Base-by-base conservation (phyloP, 345 rosid species). In the Rhizophora apiculata region DNA sequence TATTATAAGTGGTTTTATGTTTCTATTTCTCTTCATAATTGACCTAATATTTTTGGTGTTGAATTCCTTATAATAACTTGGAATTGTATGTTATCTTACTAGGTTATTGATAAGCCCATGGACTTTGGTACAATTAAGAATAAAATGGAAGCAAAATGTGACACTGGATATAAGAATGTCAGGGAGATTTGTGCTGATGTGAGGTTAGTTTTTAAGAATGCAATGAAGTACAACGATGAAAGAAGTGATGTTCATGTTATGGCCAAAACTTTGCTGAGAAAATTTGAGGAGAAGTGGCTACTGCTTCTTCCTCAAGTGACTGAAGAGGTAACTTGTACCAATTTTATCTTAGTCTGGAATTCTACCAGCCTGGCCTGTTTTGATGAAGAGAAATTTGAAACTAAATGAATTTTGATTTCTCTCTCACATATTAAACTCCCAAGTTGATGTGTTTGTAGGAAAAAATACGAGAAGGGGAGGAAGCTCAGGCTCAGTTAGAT, bases 21-120 rank as follows among this genome's bases (percentile, higher is more conserved):
- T 2, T 56, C 60, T 11, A 3, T 13, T 3, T 56, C 16, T 5
- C 24, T 56, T 22, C 4, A 6, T 27, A 24, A 22, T 55, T 24
- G 6, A 22, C 29, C 30, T 21, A 27, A 13, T 27, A 55, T 22
- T 22, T 55, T 55, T 55, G 16, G 60, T 56, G 29, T 56, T 22
- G 30, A 22, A 24, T 56, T 56, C 16, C 60, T 56, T 56, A 11
- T 24, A 56, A 22, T 21, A 56, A 13, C 49, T 43, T 56, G 26
- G 60, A 22, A 21, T 56, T 27, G 26, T 56, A 15, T 56, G 30
- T 18, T 24, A 9, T 24, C 60, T 56, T 10, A 6, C 60, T 10
- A 89, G 96, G 79, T 95, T 72, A 88, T 91, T 74, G 96, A 94
- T 69, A 88, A 87, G 82, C 97, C 98, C n/a, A 94, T 94, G 96